A percentile compares a stretch with the other conserved stretches of the same genome.
Evolutionary conservation across 768 basidiomycete species (phyloP).

Genomic region (Leccinum subgranulosum): DNA sequence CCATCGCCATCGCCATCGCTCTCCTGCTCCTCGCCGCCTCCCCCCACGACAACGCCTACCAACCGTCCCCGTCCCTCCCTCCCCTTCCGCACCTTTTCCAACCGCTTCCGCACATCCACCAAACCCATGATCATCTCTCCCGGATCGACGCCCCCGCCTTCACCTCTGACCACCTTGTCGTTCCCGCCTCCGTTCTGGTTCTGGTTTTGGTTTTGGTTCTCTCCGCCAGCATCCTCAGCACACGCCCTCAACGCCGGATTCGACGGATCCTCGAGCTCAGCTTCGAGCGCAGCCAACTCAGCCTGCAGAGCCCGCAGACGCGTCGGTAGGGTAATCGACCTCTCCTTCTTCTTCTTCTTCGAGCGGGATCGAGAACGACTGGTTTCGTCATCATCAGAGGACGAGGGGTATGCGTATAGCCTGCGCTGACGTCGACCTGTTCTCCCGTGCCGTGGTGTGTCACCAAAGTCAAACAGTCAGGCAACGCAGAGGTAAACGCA

Average conservation of each 20-base stretch:
- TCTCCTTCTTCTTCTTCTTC: slow-evolving; percentile 26
- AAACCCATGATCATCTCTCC: slow-evolving; percentile 74
- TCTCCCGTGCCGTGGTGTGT: background rate
- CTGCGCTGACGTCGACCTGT: slow-evolving; percentile 49
- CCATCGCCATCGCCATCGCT: background rate
- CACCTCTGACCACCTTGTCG: slow-evolving; percentile 13
- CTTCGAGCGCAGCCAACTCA: slow-evolving; percentile 78
- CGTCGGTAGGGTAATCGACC: slow-evolving; percentile 46
- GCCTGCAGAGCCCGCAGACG: slow-evolving; percentile 66
- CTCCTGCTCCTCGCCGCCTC: slow-evolving; percentile 10
- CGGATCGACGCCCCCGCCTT: slow-evolving; percentile 54
- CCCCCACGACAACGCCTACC: slow-evolving; percentile 53
- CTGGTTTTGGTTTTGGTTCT: background rate
- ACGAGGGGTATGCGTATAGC: slow-evolving; percentile 70
- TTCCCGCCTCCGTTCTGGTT: background rate
- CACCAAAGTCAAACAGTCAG: background rate
- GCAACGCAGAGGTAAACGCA: slow-evolving; percentile 23
- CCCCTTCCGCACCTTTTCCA: slow-evolving; percentile 64
- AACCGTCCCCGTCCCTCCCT: slow-evolving; percentile 65
- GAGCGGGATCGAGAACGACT: slow-evolving; percentile 35
- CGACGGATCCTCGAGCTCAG: slow-evolving; percentile 76
- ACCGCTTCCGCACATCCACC: slow-evolving; percentile 66
- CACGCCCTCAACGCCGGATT: slow-evolving; percentile 63
- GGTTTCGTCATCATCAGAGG: slow-evolving; percentile 45
- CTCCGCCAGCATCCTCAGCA: slow-evolving; percentile 9